These are phyloP conservation scores for Umbelopsis ramanniana DNA, from an alignment of 192 early-diverging fungal genomes.

Conservation along the genomic window DNA sequence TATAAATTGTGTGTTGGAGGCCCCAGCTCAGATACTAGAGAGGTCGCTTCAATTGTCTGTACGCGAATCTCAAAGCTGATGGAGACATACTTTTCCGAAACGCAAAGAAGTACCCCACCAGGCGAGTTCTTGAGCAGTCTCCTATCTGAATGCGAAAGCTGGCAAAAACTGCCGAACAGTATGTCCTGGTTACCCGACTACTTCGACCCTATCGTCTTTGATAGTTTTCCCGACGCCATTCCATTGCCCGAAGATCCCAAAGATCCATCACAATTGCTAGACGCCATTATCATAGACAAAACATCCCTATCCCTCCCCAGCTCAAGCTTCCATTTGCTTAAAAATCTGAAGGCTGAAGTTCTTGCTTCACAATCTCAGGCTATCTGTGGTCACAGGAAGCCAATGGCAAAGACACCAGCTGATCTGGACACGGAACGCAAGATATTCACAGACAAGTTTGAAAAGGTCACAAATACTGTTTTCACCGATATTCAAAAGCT, in stretches of 20 bases:
- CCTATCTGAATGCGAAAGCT: slow-evolving; percentile 27
- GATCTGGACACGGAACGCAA: slow-evolving; percentile 73
- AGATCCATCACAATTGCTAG: slow-evolving; percentile 68
- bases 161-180: slow-evolving; percentile 51
- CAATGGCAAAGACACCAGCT: slow-evolving; percentile 64
- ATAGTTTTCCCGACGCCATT: slow-evolving; percentile 44
- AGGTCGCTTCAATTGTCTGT: slow-evolving; percentile 1
- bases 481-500: slow-evolving; percentile 60
- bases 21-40: slow-evolving; percentile 4
- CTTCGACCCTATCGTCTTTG: slow-evolving; percentile 55
- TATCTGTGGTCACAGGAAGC: slow-evolving; percentile 71
- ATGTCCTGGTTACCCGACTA: slow-evolving; percentile 49
- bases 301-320: slow-evolving; percentile 64
- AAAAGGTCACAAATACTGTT: slow-evolving; percentile 55
- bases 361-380: slow-evolving; percentile 72
- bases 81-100: slow-evolving; percentile 20
- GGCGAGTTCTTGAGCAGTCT: background rate
- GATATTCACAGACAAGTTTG: slow-evolving; percentile 70
- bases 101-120: background rate
- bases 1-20: slow-evolving; percentile 28
- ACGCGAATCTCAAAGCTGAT: slow-evolving; percentile 25
- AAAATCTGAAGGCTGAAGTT: slow-evolving; percentile 66
- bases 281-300: slow-evolving; percentile 69
- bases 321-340: slow-evolving; percentile 66
- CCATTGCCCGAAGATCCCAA: slow-evolving; percentile 58